Conservation (phyloP, 2,329 filamentous ascomycete genomes). For the Hypoxylon sp. region DNA sequence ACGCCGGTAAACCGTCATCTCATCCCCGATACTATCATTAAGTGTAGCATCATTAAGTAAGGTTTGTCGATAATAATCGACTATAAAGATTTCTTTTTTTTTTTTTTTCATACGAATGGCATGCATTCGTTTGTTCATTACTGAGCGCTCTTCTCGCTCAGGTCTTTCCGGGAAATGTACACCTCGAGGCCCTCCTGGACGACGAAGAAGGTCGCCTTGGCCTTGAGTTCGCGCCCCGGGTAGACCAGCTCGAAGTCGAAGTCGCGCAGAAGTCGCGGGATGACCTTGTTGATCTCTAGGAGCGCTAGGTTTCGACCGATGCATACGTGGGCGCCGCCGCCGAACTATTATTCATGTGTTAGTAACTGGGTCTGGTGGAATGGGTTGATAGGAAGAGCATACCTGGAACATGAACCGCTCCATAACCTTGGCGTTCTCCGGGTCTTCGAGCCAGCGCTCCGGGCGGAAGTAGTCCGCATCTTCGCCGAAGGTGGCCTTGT, state of each 20-base stretch:
- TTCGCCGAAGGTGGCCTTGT: conserved; percentile 57
- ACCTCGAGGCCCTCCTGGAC: conserved; percentile 66
- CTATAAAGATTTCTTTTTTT: not conserved
- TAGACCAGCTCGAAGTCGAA: conserved; percentile 63
- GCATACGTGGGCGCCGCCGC: conserved; percentile 62
- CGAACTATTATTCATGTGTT: conserved; percentile 53
- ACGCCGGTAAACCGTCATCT: conserved; percentile 17
- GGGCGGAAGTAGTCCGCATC: conserved; percentile 63
- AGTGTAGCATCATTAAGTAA: conserved; percentile 25
- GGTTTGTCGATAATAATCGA: not conserved
- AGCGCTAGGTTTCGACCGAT: conserved; percentile 64
- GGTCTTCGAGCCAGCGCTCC: conserved; percentile 62
- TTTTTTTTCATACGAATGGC: no score
- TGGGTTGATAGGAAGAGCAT: conserved; percentile 27
- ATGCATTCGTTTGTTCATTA: conserved; percentile 2
- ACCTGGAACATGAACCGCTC: conserved; percentile 66
- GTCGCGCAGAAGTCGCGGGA: conserved; percentile 62
- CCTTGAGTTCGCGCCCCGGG: conserved; percentile 58
- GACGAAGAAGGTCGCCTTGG: conserved; percentile 67
- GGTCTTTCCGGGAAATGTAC: conserved; percentile 51
- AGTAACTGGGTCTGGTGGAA: conserved; percentile 6
- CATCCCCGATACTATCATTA: conserved; percentile 35
- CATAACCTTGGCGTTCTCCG: conserved; percentile 56
- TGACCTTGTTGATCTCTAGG: conserved; percentile 67
- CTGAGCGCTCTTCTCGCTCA: conserved; percentile 21